phyloP scores from a whole-genome alignment of 2,329 filamentous ascomycete species.

The Penicillium fuscoglaucum region DNA sequence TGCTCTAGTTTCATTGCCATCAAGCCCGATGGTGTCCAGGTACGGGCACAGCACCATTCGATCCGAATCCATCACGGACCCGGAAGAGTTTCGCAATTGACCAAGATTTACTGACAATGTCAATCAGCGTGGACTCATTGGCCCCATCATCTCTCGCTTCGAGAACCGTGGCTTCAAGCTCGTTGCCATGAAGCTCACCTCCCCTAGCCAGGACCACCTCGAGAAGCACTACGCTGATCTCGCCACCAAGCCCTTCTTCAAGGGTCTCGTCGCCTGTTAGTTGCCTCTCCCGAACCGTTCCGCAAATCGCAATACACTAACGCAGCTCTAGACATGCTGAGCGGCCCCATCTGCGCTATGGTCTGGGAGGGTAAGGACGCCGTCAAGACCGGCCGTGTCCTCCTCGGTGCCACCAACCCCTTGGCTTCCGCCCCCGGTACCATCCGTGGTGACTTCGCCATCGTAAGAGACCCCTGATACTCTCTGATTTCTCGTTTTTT shows the following conservation, averaged over 20 bases:
- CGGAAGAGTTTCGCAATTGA: conserved; percentile 12
- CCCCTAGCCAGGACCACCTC: conserved; percentile 89
- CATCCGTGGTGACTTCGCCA: conserved; percentile 92
- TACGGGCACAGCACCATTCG: conserved; percentile 47
- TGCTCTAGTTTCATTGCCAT: conserved; percentile 92
- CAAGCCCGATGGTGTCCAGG: conserved; percentile 99
- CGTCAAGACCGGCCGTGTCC: conserved; percentile 94
- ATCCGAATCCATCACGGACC: background rate
- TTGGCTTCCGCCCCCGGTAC: conserved; percentile 90
- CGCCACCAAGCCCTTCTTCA: conserved; percentile 93
- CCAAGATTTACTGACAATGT: conserved; percentile 27
- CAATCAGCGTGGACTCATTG: conserved; percentile 86
- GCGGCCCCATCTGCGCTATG: conserved; percentile 97
- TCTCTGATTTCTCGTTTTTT: background rate
- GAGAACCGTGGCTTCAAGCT: conserved; percentile 99
- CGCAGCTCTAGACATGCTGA: conserved; percentile 76
- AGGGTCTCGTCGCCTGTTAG: conserved; percentile 86
- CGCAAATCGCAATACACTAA: conserved; percentile 18
- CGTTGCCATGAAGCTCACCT: conserved; percentile 91
- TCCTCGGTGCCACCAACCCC: conserved; percentile 99
- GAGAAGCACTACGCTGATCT: conserved; percentile 98
- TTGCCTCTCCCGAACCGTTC: conserved; percentile 18
- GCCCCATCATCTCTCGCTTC: conserved; percentile 96
- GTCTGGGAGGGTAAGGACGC: conserved; percentile 99
- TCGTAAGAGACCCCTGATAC: conserved; percentile 49